phyloP scores from a whole-genome alignment of 495 filamentous ascomycete species.

The Xylaria castorea region DNA sequence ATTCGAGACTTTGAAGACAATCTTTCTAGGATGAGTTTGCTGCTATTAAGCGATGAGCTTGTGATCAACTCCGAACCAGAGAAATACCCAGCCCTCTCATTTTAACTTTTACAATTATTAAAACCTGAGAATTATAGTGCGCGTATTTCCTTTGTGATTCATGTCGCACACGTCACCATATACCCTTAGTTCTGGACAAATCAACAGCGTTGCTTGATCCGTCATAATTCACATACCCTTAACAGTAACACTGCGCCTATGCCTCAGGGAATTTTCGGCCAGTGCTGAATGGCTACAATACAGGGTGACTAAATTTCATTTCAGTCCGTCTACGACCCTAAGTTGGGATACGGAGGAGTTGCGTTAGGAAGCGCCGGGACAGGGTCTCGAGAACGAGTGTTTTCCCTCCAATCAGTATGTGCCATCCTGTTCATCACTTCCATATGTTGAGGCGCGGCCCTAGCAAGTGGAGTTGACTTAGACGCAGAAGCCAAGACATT shows the following conservation, averaged over 20 bases:
- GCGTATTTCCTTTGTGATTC: background rate
- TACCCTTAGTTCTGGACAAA: too few species aligned
- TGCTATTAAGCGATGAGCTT: too few species aligned
- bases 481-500: background rate
- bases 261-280: background rate
- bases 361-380: background rate
- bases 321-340: background rate
- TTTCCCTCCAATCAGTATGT: conserved; percentile 22
- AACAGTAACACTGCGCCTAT: background rate
- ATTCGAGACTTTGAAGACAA: background rate
- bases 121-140: background rate
- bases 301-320: background rate
- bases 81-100: background rate
- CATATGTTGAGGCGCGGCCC: background rate
- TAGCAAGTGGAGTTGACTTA: conserved; percentile 20
- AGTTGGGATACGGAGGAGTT: background rate
- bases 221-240: too few species aligned
- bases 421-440: background rate
- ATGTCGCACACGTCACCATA: too few species aligned
- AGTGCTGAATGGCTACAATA: background rate
- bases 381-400: background rate
- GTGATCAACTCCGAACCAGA: background rate
- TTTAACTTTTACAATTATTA: background rate
- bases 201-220: too few species aligned
- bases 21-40: too few species aligned